These are phyloP conservation scores for Dictyostelium brefeldianum DNA, from an alignment of 78 protist genomes.

Conservation along the genomic window DNA sequence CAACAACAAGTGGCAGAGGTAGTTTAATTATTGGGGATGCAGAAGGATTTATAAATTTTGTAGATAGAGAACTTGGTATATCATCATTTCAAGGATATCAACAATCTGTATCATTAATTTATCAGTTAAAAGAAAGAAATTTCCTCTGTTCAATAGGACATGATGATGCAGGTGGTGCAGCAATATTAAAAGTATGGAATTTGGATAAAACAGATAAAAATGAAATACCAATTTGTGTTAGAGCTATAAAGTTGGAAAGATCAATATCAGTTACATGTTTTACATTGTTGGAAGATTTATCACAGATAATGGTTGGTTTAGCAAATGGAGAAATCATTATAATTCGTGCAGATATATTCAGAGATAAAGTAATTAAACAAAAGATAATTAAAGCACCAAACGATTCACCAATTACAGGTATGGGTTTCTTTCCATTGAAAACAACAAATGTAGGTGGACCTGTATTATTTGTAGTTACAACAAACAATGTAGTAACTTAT, in stretches of 20 bases:
- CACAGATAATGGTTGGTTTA: constrained; percentile 78
- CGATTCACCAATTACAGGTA: constrained; percentile 60
- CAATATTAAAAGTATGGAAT: constrained; percentile 57
- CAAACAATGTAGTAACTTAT: constrained; percentile 25
- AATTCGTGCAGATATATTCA: constrained; percentile 66
- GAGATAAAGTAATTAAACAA: constrained; percentile 66
- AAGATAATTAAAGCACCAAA: constrained; percentile 38
- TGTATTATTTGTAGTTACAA: constrained; percentile 56
- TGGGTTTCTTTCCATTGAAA: constrained; percentile 39
- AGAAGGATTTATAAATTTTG: constrained; percentile 75
- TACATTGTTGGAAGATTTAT: constrained; percentile 56
- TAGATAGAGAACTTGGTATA: constrained; percentile 67
- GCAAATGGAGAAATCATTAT: constrained; percentile 76
- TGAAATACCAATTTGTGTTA: constrained; percentile 74
- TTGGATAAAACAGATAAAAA: constrained; percentile 66
- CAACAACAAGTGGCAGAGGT: constrained; percentile 89
- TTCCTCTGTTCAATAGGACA: constrained; percentile 68
- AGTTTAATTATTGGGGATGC: constrained; percentile 74
- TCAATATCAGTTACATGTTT: constrained; percentile 44
- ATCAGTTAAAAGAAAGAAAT: constrained; percentile 72
- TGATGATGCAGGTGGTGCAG: constrained; percentile 62
- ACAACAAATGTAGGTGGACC: not conserved
- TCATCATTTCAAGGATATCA: constrained; percentile 80
- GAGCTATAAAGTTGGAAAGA: constrained; percentile 65
- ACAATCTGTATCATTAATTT: constrained; percentile 19